Conservation (phyloP, 345 rosid genomes). For the Erucastrum elatum region DNA sequence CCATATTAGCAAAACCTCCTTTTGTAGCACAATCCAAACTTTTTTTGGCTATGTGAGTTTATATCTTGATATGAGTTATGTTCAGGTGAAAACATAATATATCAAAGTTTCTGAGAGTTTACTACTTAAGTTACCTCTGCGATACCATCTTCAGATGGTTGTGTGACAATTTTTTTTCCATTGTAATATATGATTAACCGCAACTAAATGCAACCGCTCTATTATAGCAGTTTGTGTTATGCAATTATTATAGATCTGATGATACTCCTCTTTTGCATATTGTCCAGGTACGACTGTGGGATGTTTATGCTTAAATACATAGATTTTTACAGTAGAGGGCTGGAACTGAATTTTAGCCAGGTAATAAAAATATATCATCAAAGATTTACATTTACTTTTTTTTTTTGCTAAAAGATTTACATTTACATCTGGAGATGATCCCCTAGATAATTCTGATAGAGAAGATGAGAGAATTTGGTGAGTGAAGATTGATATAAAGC, state of each 20-base stretch:
- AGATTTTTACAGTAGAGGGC: slow-evolving; percentile 82
- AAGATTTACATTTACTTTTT: no score
- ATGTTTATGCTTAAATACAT: slow-evolving; percentile 93
- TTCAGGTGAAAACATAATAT: background rate
- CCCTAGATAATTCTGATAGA: background rate
- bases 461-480: background rate
- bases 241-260: background rate
- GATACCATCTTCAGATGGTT: background rate
- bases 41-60: no score
- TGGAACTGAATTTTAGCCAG: slow-evolving; percentile 77
- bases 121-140: background rate
- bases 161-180: background rate
- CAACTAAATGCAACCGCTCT: background rate
- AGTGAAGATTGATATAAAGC: background rate
- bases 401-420: background rate
- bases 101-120: background rate
- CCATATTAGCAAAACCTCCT: background rate
- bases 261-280: background rate
- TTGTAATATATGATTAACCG: background rate
- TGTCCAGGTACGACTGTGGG: slow-evolving; percentile 81
- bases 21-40: background rate
- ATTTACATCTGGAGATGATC: background rate
- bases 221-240: background rate
- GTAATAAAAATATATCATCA: slow-evolving; percentile 34
- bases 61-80: background rate